Evolutionary conservation across 2,329 filamentous ascomycete species (phyloP), one percentile per base, ranked within the genome.

Genomic region (Arthroderma uncinatum): DNA sequence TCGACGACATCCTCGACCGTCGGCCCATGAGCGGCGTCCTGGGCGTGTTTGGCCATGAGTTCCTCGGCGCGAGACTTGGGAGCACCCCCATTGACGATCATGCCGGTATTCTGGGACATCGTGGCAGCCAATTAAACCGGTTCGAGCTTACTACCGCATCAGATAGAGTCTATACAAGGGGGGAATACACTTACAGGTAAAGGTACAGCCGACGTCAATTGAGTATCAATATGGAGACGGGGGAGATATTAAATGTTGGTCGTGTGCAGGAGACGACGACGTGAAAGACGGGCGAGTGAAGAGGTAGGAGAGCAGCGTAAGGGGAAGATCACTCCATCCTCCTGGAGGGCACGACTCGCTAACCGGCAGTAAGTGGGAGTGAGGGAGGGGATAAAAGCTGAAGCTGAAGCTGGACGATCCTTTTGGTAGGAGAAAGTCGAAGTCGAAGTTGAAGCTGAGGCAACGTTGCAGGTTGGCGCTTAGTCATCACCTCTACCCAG

Each of bases 1-100:
- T 95, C 90, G 28, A 80, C 78, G 39, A 81, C 83, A 53, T 95
- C 89, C 72, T 95, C 90, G 62, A 95, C 80, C 23, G 84, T 90
- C 62, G 81, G 80, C 66, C 82, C 79, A 71, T 82, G 80, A 36
- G 68, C 67, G 64, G 80, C 74, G 58, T 77, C 73, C 60, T 73
- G 73, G 53, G 75, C 71, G 66, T 82, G 79, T 69, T 79, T 74
- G 64, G 78, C 72, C 66, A 77, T 74, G 63, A 82, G 71, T 63
- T 76, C 70, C 62, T 80, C 78, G 34, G 79, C 79, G 34, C 77
- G 74, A 44, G 76, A 78, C 66, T 76, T 61, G 19, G 59, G 19
- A 23, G 37, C 53, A 21, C 55, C n/a, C n/a, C n/a, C 59, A 36
- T 58, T 58, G 39, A 60, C 54, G 33, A 50, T 53, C 56, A 60